phyloP scores from a whole-genome alignment of 805 yeast species.

The Wickerhamomyces xylosicus region DNA sequence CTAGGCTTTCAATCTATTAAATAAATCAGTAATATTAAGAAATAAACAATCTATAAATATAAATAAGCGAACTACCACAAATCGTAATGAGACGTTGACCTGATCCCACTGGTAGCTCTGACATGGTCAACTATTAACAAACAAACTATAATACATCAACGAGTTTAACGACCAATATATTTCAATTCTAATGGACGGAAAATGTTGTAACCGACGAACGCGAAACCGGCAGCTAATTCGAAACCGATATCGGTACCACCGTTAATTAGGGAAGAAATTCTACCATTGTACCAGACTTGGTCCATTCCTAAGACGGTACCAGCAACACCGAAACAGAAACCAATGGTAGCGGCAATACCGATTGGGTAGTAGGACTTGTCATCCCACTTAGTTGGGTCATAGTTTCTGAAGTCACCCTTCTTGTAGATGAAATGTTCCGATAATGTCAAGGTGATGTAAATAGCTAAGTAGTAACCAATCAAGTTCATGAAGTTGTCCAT shows the following conservation, averaged over 20 bases:
- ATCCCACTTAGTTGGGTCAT: constrained; percentile 53
- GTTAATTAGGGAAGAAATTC: constrained; percentile 52
- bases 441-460: constrained; percentile 66
- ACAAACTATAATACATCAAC: too few species aligned
- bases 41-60: background rate
- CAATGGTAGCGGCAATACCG: constrained; percentile 71
- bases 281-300: constrained; percentile 79
- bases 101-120: background rate
- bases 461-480: constrained; percentile 85
- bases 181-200: constrained; percentile 61
- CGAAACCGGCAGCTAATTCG: constrained; percentile 62
- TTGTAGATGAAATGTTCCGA: constrained; percentile 80
- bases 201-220: constrained; percentile 52
- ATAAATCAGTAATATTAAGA: too few species aligned
- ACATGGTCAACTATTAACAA: background rate
- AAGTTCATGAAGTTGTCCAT: constrained; percentile 85
- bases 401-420: constrained; percentile 48
- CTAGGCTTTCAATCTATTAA: too few species aligned
- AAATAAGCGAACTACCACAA: background rate
- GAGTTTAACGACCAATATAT: constrained; percentile 36
- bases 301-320: constrained; percentile 85
- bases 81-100: background rate
- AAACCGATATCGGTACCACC: constrained; percentile 84
- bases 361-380: constrained; percentile 52
- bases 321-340: constrained; percentile 72